These are phyloP conservation scores for Furculomyces boomerangus DNA, from an alignment of 371 early-diverging fungal species.

Conservation along the genomic window DNA sequence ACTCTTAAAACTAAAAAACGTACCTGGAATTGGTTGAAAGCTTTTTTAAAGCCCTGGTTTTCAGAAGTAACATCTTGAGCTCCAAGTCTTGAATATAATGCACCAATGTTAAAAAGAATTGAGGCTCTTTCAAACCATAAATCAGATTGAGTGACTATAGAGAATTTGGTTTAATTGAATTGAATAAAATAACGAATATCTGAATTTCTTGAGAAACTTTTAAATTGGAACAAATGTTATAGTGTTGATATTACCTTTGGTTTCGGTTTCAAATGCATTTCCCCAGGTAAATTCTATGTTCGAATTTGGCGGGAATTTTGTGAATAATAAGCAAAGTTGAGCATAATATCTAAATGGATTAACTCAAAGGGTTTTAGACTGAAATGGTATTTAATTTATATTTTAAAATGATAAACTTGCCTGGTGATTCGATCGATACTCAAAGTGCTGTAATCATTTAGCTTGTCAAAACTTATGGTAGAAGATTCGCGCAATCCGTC, in stretches of 20 bases:
- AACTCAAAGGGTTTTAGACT: not conserved
- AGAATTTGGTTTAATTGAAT: not conserved
- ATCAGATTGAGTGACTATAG: slow-evolving; percentile 32
- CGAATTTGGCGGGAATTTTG: slow-evolving; percentile 74
- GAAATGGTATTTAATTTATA: slow-evolving; percentile 29
- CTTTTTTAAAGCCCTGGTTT: slow-evolving; percentile 50
- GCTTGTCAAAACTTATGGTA: slow-evolving; percentile 39
- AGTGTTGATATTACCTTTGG: slow-evolving; percentile 7
- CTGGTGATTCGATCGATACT: not conserved
- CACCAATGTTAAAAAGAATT: slow-evolving; percentile 66
- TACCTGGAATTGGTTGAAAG: slow-evolving; percentile 54
- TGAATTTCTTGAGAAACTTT: not conserved
- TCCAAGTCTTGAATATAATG: slow-evolving; percentile 60
- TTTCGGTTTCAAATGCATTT: slow-evolving; percentile 24
- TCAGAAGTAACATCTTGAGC: slow-evolving; percentile 36
- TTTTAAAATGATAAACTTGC: slow-evolving; percentile 35
- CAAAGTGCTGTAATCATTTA: slow-evolving; percentile 11
- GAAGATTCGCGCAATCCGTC: slow-evolving; percentile 60
- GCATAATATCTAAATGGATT: slow-evolving; percentile 46
- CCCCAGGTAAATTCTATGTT: slow-evolving; percentile 42
- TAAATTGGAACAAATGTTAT: not conserved
- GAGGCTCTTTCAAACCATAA: slow-evolving; percentile 69
- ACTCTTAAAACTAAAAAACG: too few species aligned
- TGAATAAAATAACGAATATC: not conserved
- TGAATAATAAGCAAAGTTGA: slow-evolving; percentile 58